Base-by-base conservation (phyloP, 139 green algal species). In the Chlamydomonas schloesseri region DNA sequence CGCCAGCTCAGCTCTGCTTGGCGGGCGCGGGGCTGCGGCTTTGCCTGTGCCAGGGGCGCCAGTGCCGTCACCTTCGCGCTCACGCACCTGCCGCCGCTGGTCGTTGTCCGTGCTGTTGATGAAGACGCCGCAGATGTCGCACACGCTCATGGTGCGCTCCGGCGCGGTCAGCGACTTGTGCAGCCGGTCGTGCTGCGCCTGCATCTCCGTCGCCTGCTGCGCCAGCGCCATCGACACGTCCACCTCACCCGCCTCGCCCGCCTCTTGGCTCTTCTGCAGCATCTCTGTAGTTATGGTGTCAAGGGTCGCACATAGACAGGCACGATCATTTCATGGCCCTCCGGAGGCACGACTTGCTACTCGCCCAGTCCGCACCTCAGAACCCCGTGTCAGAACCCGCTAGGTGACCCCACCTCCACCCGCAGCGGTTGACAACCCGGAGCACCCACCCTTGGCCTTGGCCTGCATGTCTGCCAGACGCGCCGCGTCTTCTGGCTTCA, bases 91-190 rank as follows among this genome's bases (percentile, higher is more conserved):
- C 58, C 91, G 75, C 47, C 94, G 88, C 84, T 94, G 90, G 71
- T 98, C 94, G 82, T 96, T 97, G 90, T 97, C 96, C 50, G 90
- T 96, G 82, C 87, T 94, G 89, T 97, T 96, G 83, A 97, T 97
- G 88, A 98, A 98, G 46, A 98, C 90, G 55, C 95, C 96, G 71
- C 94, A 98, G 72, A 98, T 91, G n/a, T 97, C 93, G 73, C 96
- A 98, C 50, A 97, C 96, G 29, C 88, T 93, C 93, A 97, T 96
- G 65, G 88, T 93, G 46, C 94, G 84, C 28, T 97, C 94, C 0
- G 96, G 94, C 34, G 89, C 71, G 20, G 93, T 96, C 8, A 95
- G 86, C 60, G 84, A 62, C 73, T 90, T 90, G 71, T 91, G 80
- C 90, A 96, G 84, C 31, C 87, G 81, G 15, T 96, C 93, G 64